These are phyloP conservation scores for Paramecium biaurelia DNA, from an alignment of 73 alveolate species.

Conservation along the genomic window DNA sequence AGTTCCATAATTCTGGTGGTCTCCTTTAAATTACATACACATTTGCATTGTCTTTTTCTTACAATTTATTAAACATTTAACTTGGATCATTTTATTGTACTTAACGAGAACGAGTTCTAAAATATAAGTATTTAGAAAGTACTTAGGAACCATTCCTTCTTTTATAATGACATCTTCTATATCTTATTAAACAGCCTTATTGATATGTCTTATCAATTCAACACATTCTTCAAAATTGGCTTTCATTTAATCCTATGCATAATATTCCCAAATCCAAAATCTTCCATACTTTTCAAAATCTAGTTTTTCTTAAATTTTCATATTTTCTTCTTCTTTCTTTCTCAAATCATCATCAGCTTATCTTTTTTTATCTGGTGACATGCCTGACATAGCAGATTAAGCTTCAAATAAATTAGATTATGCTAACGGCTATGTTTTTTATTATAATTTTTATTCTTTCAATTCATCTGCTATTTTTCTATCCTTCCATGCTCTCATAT, in stretches of 20 bases:
- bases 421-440: background rate
- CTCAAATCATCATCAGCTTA: slow-evolving; percentile 9
- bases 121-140: background rate
- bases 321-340: slow-evolving; percentile 35
- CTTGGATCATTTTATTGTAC: slow-evolving; percentile 46
- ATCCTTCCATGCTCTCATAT: slow-evolving; percentile 54
- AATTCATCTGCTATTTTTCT: slow-evolving; percentile 51
- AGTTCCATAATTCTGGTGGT: slow-evolving; percentile 67
- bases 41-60: slow-evolving; percentile 52
- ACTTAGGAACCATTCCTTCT: slow-evolving; percentile 51
- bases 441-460: background rate
- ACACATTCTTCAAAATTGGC: slow-evolving; percentile 53
- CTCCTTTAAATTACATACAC: slow-evolving; percentile 29
- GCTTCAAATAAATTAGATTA: slow-evolving; percentile 18
- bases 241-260: slow-evolving; percentile 5
- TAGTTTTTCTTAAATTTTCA: background rate
- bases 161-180: slow-evolving; percentile 54
- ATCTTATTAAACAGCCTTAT: slow-evolving; percentile 57
- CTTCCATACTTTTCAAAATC: slow-evolving; percentile 61
- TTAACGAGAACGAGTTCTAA: background rate
- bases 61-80: slow-evolving; percentile 29
- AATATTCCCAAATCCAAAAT: slow-evolving; percentile 60
- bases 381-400: background rate
- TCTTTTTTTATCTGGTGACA: slow-evolving; percentile 40
- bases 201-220: slow-evolving; percentile 55